phyloP scores from a whole-genome alignment of 1,284 basidiomycete species.

The Puccinia coronata region DNA sequence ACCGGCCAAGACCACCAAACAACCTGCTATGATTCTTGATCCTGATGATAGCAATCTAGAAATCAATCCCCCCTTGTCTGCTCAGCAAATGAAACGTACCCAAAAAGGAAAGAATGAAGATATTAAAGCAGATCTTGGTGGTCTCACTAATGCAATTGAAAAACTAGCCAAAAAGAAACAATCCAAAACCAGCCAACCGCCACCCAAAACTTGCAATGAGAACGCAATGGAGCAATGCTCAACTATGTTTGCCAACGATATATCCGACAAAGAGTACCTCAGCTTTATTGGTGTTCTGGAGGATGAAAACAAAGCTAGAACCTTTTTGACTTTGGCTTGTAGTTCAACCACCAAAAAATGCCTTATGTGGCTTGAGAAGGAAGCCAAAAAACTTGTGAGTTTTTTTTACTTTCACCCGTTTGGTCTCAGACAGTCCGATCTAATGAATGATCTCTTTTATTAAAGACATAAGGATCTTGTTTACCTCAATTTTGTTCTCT shows the following conservation, averaged over 20 bases:
- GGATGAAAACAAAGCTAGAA: background rate
- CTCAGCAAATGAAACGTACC: background rate
- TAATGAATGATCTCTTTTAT: too few species aligned
- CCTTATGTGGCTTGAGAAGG: too few species aligned
- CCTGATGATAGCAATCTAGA: background rate
- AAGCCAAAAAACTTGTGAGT: too few species aligned
- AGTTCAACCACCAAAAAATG: background rate
- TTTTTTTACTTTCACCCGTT: too few species aligned
- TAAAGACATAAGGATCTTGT: too few species aligned
- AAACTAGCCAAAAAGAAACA: background rate
- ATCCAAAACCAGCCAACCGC: too few species aligned
- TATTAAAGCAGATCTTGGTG: background rate
- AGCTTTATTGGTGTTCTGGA: background rate
- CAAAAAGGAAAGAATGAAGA: conserved; percentile 1
- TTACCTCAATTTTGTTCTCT: too few species aligned
- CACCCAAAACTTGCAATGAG: background rate
- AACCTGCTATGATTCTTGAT: background rate
- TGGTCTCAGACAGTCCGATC: too few species aligned
- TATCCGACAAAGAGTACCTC: background rate
- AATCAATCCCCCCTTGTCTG: background rate
- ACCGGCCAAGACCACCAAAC: background rate
- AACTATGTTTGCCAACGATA: background rate
- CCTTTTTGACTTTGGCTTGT: background rate
- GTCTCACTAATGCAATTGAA: background rate
- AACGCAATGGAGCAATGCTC: background rate